Conservation (phyloP, 1,284 basidiomycete genomes). For the Malassezia vespertilionis region DNA sequence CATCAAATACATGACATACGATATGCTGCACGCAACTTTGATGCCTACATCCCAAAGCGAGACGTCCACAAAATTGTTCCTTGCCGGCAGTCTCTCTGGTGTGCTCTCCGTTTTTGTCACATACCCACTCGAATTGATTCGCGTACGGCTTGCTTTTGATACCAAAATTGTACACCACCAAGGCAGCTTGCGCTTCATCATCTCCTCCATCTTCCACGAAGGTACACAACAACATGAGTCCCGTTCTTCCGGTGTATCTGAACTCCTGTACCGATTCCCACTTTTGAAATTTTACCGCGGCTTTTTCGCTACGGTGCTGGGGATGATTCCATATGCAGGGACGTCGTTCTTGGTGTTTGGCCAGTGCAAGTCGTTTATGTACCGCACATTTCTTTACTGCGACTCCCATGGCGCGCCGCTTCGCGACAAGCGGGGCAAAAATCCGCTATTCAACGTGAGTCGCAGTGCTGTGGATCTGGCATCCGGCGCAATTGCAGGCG, state of each 20-base stretch:
- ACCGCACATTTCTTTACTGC: constrained; percentile 25
- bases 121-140: constrained; percentile 87
- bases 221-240: constrained; percentile 27
- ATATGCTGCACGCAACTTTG: constrained; percentile 65
- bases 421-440: background rate
- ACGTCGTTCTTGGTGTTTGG: constrained; percentile 67
- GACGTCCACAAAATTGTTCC: constrained; percentile 70
- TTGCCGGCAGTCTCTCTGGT: constrained; percentile 77
- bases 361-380: constrained; percentile 35
- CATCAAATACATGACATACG: constrained; percentile 96
- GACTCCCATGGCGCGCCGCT: constrained; percentile 18
- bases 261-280: constrained; percentile 26
- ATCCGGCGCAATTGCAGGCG: constrained; percentile 83
- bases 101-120: constrained; percentile 79
- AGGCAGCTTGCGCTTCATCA: constrained; percentile 29
- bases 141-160: constrained; percentile 86
- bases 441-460: constrained; percentile 8
- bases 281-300: constrained; percentile 84
- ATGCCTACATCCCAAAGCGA: constrained; percentile 74
- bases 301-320: constrained; percentile 53
- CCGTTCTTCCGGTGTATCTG: no score
- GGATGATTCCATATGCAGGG: constrained; percentile 90
- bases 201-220: constrained; percentile 39
- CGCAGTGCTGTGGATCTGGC: constrained; percentile 54
- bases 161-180: constrained; percentile 53